Conservation (phyloP, 169 alveolate species). For the Besnoitia besnoiti region DNA sequence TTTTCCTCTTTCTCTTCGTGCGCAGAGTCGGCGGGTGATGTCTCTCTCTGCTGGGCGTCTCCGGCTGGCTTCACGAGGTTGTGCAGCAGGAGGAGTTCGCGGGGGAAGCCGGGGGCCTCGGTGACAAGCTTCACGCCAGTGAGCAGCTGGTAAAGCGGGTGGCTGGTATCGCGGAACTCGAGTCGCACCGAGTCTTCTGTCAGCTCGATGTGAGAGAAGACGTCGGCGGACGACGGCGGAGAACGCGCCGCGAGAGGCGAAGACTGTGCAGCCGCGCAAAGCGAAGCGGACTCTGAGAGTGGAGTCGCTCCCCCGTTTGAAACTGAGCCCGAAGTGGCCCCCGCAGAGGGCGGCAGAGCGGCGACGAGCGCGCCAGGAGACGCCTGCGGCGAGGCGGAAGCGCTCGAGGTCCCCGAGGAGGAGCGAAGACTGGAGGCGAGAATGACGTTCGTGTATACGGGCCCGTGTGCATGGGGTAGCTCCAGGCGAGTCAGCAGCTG, state of each 20-base stretch:
- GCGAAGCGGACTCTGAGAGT: not conserved
- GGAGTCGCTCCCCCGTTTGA: not conserved
- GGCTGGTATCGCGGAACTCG: not conserved
- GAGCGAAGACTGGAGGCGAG: not conserved
- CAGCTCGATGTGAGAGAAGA: not conserved
- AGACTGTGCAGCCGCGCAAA: not conserved
- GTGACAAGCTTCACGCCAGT: not conserved
- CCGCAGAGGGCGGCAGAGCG: not conserved
- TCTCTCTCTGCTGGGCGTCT: not conserved
- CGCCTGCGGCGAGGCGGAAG: not conserved
- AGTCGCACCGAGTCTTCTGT: not conserved
- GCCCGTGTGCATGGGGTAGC: not conserved
- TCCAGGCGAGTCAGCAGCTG: not conserved
- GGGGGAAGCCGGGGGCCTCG: not conserved
- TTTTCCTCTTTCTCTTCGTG: not conserved
- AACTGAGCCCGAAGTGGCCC: not conserved
- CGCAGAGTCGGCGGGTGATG: too few species aligned
- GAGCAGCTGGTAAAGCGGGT: conserved; percentile 1
- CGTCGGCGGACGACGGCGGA: not conserved
- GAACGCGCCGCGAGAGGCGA: not conserved
- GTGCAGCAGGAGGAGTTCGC: not conserved
- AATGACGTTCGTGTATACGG: not conserved
- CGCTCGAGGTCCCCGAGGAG: not conserved
- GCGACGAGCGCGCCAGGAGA: not conserved
- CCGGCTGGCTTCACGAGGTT: not conserved